Evolutionary conservation across 1,139 yeast genomes (phyloP).

Genomic region (Meyerozyma carpophila): DNA sequence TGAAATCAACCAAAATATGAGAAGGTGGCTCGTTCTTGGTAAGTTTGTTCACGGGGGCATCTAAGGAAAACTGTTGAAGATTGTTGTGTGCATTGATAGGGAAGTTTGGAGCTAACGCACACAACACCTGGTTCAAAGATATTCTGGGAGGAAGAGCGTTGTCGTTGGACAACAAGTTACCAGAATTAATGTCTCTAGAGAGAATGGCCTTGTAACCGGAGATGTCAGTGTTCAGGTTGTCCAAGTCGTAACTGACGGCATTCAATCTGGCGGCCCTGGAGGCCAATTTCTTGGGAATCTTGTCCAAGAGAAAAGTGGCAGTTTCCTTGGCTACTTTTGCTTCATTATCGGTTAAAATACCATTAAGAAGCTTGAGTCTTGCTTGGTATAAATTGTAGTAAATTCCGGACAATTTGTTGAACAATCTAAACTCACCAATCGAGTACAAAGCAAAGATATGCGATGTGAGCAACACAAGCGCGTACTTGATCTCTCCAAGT

Average conservation of each 20-base stretch:
- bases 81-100: constrained; percentile 47
- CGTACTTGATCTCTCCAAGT: constrained; percentile 52
- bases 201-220: constrained; percentile 72
- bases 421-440: constrained; percentile 60
- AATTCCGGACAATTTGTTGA: constrained; percentile 46
- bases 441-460: constrained; percentile 69
- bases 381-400: constrained; percentile 60
- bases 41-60: constrained; percentile 41
- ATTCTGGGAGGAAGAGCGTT: constrained; percentile 48
- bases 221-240: constrained; percentile 49
- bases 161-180: constrained; percentile 51
- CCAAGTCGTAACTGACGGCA: constrained; percentile 34
- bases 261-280: constrained; percentile 40
- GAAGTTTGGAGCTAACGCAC: constrained; percentile 70
- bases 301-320: constrained; percentile 56
- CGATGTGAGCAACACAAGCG: constrained; percentile 52
- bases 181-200: constrained; percentile 57
- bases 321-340: constrained; percentile 48
- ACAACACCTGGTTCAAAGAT: constrained; percentile 63
- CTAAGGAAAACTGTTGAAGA: constrained; percentile 26
- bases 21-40: constrained; percentile 57
- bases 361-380: constrained; percentile 52
- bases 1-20: constrained; percentile 76
- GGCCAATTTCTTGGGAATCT: constrained; percentile 63
- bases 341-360: constrained; percentile 59